These are phyloP conservation scores for Dictyostelium discoideum DNA, from an alignment of 78 protist genomes.

Conservation along the genomic window dicty_2.7 NC_007088.5:7397501-7398000, in stretches of 20 bases:
- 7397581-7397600: constrained; percentile 82
- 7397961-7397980: constrained; percentile 97
- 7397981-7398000: constrained; percentile 92
- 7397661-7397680: constrained; percentile 89
- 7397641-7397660: constrained; percentile 84
- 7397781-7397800: constrained; percentile 89
- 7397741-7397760: constrained; percentile 91
- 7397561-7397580: constrained; percentile 91
- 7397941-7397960: constrained; percentile 91
- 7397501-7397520: constrained; percentile 93
- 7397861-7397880: constrained; percentile 92
- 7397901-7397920: constrained; percentile 90
- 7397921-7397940: constrained; percentile 88
- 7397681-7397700: constrained; percentile 91
- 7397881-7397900: constrained; percentile 96
- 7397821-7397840: constrained; percentile 83
- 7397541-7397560: constrained; percentile 88
- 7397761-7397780: constrained; percentile 82
- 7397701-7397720: constrained; percentile 83
- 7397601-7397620: constrained; percentile 77
- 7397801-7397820: constrained; percentile 83
- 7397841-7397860: constrained; percentile 90
- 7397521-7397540: constrained; percentile 90
- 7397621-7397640: constrained; percentile 92
- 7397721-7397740: constrained; percentile 89